These are phyloP conservation scores for Typha latifolia DNA, from an alignment of 176 grass and related monocot genomes.

Conservation along the genomic window DNA sequence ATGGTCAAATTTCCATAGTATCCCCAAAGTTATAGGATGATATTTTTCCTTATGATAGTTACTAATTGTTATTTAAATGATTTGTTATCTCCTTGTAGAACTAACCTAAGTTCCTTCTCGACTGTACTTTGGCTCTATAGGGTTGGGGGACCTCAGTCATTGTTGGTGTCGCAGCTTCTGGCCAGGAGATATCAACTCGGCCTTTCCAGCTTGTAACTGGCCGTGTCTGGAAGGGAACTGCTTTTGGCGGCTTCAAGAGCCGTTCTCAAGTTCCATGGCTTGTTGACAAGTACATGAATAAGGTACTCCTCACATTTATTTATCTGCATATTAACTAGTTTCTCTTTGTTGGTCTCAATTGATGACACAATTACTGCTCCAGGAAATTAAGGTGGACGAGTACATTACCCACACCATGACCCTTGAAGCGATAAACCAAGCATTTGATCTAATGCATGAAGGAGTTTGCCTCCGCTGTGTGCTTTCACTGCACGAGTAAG, in stretches of 20 bases:
- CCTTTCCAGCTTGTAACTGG: conserved; percentile 95
- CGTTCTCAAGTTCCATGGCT: conserved; percentile 92
- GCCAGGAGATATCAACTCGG: conserved; percentile 79
- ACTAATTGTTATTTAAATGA: too few species aligned
- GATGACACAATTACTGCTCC: neutral
- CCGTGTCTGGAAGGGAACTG: conserved; percentile 96
- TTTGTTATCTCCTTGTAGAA: neutral
- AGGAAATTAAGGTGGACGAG: conserved; percentile 99
- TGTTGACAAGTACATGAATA: conserved; percentile 95
- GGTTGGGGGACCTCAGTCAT: conserved; percentile 93
- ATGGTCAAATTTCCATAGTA: too few species aligned
- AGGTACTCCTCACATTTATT: conserved; percentile 37
- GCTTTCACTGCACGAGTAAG: conserved; percentile 36
- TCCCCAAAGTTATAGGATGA: too few species aligned
- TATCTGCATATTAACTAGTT: neutral
- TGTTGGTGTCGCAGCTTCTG: conserved; percentile 87
- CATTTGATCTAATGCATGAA: conserved; percentile 82
- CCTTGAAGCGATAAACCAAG: conserved; percentile 58
- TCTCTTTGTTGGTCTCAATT: neutral
- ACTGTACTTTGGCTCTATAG: conserved; percentile 20
- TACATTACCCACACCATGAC: conserved; percentile 93
- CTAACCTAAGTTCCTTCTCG: neutral
- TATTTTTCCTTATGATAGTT: too few species aligned
- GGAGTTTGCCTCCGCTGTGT: conserved; percentile 88
- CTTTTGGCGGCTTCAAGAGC: conserved; percentile 95